A percentile compares a stretch with the other conserved stretches of the same genome.
Evolutionary conservation across 306 rosid genomes (phyloP).

Genomic region (Castanospermum australe): DNA sequence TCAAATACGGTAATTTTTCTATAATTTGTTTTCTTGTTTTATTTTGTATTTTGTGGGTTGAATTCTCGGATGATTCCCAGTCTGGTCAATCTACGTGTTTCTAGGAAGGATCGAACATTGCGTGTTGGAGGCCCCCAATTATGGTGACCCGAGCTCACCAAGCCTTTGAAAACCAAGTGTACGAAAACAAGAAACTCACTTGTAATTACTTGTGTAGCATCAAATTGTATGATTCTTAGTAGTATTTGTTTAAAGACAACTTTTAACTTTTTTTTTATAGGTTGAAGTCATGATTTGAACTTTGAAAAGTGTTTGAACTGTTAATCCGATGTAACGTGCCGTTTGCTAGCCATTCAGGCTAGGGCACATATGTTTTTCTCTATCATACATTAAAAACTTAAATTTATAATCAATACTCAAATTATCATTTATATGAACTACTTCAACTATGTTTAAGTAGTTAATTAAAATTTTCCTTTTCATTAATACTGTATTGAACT

Average conservation of each 20-base stretch:
- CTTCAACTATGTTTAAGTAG: too few relatives aligned
- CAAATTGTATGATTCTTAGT: background rate
- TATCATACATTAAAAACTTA: background rate
- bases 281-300: background rate
- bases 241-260: background rate
- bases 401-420: background rate
- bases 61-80: background rate
- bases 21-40: background rate
- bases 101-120: slow-evolving; percentile 48
- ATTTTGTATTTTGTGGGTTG: background rate
- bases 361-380: background rate
- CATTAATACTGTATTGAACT: too few relatives aligned
- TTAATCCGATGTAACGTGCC: background rate
- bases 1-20: background rate
- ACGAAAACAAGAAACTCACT: slow-evolving; percentile 26
- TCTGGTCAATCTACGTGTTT: slow-evolving; percentile 37
- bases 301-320: background rate
- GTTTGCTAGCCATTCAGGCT: background rate
- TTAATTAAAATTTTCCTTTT: too few relatives aligned
- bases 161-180: background rate
- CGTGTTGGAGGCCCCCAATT: slow-evolving; percentile 1
- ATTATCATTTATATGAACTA: background rate
- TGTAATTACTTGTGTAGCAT: background rate
- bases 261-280: background rate
- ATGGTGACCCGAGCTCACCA: background rate